A percentile compares a stretch with the other conserved stretches of the same genome.
Conservation (phyloP, 1,284 basidiomycete species). For the Moniliophthora roreri region DNA sequence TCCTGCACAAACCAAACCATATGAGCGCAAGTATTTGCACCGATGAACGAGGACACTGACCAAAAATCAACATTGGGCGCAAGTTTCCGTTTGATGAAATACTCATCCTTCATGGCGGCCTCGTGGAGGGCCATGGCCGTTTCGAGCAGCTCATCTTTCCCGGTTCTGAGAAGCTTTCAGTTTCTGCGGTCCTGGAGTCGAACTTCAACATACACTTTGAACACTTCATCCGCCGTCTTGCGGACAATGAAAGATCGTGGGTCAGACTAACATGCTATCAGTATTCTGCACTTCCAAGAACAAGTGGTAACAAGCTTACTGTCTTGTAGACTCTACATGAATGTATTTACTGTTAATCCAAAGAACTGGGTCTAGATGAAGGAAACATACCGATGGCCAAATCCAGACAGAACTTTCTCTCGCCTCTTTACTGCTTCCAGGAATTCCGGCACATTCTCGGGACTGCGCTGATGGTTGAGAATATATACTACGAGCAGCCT, state of each 20-base stretch:
- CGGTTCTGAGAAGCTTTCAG: conserved; percentile 59
- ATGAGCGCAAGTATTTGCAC: neutral
- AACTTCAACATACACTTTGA: conserved; percentile 60
- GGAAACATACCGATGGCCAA: conserved; percentile 70
- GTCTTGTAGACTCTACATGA: conserved; percentile 74
- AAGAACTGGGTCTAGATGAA: neutral
- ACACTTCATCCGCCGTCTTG: conserved; percentile 85
- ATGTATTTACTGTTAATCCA: neutral
- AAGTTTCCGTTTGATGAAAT: conserved; percentile 73
- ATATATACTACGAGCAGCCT: neutral
- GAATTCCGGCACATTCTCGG: conserved; percentile 82
- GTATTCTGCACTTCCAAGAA: neutral
- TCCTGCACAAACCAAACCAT: conserved; percentile 36
- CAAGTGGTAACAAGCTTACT: conserved; percentile 36
- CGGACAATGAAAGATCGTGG: conserved; percentile 87
- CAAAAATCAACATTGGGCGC: conserved; percentile 86
- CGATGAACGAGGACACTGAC: conserved; percentile 38
- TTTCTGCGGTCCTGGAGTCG: neutral
- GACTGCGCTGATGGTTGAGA: conserved; percentile 36
- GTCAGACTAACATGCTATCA: conserved; percentile 58
- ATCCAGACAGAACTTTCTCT: conserved; percentile 84
- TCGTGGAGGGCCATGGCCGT: conserved; percentile 88
- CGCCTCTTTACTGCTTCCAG: conserved; percentile 82
- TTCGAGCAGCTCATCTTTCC: conserved; percentile 78
- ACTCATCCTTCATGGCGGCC: conserved; percentile 85